These are phyloP conservation scores for Blepharisma japonicum DNA, from an alignment of 73 alveolate species.

Conservation along the genomic window DNA sequence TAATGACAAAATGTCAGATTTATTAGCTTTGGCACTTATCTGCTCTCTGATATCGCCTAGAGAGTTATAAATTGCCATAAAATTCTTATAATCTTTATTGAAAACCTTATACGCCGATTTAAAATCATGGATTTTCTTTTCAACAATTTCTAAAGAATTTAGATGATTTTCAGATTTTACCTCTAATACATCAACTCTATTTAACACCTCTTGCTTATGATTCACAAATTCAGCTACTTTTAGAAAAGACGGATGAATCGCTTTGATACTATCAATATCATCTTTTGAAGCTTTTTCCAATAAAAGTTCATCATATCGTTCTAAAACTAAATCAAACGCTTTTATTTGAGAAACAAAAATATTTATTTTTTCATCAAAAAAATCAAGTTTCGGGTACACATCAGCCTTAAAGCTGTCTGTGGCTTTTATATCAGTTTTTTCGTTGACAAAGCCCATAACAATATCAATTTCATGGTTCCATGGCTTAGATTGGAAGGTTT, in stretches of 20 bases:
- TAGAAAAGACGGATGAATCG: neutral
- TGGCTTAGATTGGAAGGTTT: neutral
- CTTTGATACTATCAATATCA: neutral
- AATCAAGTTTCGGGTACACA: neutral
- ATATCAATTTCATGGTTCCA: conserved; percentile 1
- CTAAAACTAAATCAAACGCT: conserved; percentile 13
- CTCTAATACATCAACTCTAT: neutral
- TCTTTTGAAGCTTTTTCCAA: conserved; percentile 13
- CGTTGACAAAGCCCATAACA: neutral
- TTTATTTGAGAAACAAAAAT: neutral
- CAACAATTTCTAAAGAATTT: neutral
- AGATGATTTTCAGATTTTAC: neutral
- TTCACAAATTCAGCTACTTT: conserved; percentile 8
- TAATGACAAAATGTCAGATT: neutral
- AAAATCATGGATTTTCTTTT: neutral
- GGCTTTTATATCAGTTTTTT: neutral
- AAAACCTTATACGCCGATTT: neutral
- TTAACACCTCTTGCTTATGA: neutral
- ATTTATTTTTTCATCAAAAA: conserved; percentile 12
- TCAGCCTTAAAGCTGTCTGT: neutral
- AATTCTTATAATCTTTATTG: neutral
- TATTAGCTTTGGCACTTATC: neutral
- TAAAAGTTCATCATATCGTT: neutral
- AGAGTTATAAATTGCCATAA: conserved; percentile 1
- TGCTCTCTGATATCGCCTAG: neutral